These are phyloP conservation scores for Colletotrichum magnum DNA, from an alignment of 2,329 filamentous ascomycete species.

Conservation along the genomic window DNA sequence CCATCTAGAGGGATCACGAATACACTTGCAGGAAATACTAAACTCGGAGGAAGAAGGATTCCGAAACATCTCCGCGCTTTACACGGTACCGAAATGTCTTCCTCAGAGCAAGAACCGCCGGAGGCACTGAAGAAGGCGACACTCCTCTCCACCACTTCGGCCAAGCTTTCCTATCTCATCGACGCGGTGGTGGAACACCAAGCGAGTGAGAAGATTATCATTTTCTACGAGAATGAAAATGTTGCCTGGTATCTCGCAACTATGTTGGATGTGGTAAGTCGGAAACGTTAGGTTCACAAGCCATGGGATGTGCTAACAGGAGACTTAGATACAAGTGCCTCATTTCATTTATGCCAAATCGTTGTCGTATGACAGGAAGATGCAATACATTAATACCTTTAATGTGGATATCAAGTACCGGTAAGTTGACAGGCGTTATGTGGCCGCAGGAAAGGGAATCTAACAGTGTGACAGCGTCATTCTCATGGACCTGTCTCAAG, in stretches of 20 bases:
- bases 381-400: conserved; percentile 85
- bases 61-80: conserved; percentile 51
- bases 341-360: conserved; percentile 78
- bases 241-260: conserved; percentile 88
- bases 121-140: conserved; percentile 70
- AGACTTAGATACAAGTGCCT: conserved; percentile 65
- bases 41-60: conserved; percentile 54
- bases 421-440: conserved; percentile 44
- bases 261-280: conserved; percentile 78
- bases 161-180: conserved; percentile 89
- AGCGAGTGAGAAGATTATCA: conserved; percentile 83
- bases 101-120: conserved; percentile 49
- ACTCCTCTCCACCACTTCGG: conserved; percentile 85
- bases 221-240: conserved; percentile 94
- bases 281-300: background rate
- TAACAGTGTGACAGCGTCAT: conserved; percentile 69
- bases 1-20: conserved; percentile 2
- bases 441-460: background rate
- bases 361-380: conserved; percentile 72
- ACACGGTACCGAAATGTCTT: background rate
- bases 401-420: conserved; percentile 77
- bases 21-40: conserved; percentile 58
- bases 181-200: conserved; percentile 79
- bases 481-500: conserved; percentile 92
- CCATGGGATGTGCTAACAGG: background rate